phyloP scores from a whole-genome alignment of 306 rosid genomes.

The Abrus precatorius region DNA sequence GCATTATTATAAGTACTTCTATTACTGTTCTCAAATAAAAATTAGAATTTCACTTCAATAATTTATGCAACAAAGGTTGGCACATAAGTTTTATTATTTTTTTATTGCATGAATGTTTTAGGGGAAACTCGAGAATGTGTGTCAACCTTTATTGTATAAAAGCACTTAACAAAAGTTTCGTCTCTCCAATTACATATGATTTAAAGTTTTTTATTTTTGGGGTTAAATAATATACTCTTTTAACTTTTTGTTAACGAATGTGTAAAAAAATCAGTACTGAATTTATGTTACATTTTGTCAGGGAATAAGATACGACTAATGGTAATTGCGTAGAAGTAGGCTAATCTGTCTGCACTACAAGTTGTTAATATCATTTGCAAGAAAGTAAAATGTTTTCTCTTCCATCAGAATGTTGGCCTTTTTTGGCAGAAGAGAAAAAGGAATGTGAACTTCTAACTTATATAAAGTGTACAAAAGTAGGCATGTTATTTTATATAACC shows the following conservation, averaged over 20 bases:
- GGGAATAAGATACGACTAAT: background rate
- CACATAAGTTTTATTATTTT: no score
- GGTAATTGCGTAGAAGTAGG: conserved; percentile 20
- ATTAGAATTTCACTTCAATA: no score
- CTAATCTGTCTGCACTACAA: background rate
- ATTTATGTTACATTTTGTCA: background rate
- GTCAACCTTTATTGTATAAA: no score
- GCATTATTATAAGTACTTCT: no score
- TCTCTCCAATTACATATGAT: background rate
- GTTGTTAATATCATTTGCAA: background rate
- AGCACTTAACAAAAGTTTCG: background rate
- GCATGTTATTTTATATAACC: background rate
- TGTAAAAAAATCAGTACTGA: background rate
- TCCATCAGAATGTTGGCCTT: background rate
- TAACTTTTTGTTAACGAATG: background rate
- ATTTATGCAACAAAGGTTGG: no score
- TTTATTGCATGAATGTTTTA: no score
- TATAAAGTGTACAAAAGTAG: background rate
- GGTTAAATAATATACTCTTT: background rate
- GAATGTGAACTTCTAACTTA: background rate
- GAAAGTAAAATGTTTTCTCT: background rate
- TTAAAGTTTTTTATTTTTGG: background rate
- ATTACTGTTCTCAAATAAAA: no score
- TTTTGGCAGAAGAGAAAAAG: background rate
- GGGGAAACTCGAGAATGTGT: no score